These are phyloP conservation scores for Datura wrightii DNA, from an alignment of 257 asterid genomes.

Conservation along the genomic window DNA sequence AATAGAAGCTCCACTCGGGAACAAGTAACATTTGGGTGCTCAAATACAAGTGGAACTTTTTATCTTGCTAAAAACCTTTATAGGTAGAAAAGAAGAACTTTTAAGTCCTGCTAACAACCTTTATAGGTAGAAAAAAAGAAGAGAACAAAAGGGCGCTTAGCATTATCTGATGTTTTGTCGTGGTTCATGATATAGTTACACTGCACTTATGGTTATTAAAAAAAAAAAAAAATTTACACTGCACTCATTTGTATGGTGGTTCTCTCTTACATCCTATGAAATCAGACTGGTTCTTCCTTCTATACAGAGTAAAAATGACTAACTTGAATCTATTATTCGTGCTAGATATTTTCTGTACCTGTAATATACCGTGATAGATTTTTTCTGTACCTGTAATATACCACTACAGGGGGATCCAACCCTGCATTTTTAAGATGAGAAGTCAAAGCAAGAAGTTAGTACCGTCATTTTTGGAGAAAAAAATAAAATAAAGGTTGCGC, in stretches of 20 bases:
- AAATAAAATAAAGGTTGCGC: neutral
- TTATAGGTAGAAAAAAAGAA: slow-evolving; percentile 1
- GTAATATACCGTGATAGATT: slow-evolving; percentile 25
- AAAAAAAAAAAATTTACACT: slow-evolving; percentile 14
- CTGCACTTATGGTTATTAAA: neutral
- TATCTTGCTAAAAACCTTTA: neutral
- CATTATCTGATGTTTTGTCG: neutral
- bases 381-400: slow-evolving; percentile 33
- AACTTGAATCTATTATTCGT: slow-evolving; percentile 12
- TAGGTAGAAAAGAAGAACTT: too few relatives aligned
- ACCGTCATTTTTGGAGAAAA: neutral
- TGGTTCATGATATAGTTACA: slow-evolving; percentile 6
- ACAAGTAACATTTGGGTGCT: neutral
- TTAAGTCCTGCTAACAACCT: neutral
- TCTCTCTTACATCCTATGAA: slow-evolving; percentile 9
- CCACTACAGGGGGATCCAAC: slow-evolving; percentile 92
- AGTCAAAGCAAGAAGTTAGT: slow-evolving; percentile 22
- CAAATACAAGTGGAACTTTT: neutral
- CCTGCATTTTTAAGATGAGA: slow-evolving; percentile 55
- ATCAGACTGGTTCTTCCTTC: neutral
- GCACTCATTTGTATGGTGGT: slow-evolving; percentile 14
- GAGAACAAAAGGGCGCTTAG: neutral
- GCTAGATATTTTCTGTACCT: neutral
- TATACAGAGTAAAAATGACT: slow-evolving; percentile 32
- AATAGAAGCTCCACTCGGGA: too few relatives aligned